These are phyloP conservation scores for Claviceps monticola DNA, from an alignment of 2,329 filamentous ascomycete species.

Conservation along the genomic window DNA sequence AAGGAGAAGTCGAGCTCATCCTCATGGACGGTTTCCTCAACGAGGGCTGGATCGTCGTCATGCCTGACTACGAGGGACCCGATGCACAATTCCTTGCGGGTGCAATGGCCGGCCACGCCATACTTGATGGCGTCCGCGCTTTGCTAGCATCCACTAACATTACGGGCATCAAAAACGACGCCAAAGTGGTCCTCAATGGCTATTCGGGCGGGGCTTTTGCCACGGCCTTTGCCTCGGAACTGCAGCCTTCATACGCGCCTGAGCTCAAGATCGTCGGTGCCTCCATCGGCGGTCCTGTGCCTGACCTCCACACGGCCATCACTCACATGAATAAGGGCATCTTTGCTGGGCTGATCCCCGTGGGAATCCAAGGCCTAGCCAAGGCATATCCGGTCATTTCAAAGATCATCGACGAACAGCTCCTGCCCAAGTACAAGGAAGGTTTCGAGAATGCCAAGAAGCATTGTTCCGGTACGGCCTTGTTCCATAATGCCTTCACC, in stretches of 20 bases:
- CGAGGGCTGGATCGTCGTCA: slow-evolving; percentile 33
- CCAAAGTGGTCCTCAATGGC: slow-evolving; percentile 29
- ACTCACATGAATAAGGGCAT: slow-evolving; percentile 7
- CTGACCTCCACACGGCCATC: slow-evolving; percentile 7
- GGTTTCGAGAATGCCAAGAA: neutral
- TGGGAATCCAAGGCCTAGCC: slow-evolving; percentile 10
- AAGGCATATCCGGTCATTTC: slow-evolving; percentile 8
- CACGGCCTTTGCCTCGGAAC: slow-evolving; percentile 2
- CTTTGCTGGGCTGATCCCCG: slow-evolving; percentile 11
- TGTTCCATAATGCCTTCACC: neutral
- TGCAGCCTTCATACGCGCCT: slow-evolving; percentile 12
- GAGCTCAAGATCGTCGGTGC: slow-evolving; percentile 7
- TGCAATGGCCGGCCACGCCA: slow-evolving; percentile 25
- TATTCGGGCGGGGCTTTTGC: slow-evolving; percentile 14
- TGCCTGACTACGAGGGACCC: slow-evolving; percentile 34
- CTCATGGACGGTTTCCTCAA: slow-evolving; percentile 18
- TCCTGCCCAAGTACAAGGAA: slow-evolving; percentile 7
- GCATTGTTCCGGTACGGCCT: neutral
- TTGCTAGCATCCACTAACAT: slow-evolving; percentile 14
- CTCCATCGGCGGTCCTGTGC: slow-evolving; percentile 11
- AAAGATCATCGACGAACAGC: slow-evolving; percentile 6
- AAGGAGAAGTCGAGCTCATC: slow-evolving; percentile 11
- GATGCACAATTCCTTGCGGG: slow-evolving; percentile 27
- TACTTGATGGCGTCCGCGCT: slow-evolving; percentile 30
- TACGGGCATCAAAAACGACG: slow-evolving; percentile 17